phyloP scores from a whole-genome alignment of 2,329 filamentous ascomycete genomes.

The Aspergillus jensenii region DNA sequence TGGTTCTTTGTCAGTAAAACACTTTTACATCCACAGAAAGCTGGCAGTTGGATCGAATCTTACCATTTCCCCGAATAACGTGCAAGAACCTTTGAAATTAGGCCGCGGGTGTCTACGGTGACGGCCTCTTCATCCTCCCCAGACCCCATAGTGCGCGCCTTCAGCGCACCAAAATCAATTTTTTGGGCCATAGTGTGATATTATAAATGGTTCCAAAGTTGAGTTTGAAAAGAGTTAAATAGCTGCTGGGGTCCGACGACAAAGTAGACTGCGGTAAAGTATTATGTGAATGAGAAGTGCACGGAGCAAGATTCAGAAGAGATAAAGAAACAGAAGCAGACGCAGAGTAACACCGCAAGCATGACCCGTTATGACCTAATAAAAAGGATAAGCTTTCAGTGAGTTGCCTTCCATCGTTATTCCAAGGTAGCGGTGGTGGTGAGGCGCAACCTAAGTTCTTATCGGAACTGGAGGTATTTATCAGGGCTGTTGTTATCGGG shows the following conservation, averaged over 20 bases:
- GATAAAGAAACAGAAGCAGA: not conserved
- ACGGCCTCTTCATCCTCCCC: conserved; percentile 94
- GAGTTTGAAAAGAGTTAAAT: not conserved
- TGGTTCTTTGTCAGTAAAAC: conserved; percentile 16
- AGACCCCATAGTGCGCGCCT: conserved; percentile 81
- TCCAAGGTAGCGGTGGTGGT: not conserved
- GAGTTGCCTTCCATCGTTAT: not conserved
- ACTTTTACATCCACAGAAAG: conserved; percentile 19
- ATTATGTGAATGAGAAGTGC: not conserved
- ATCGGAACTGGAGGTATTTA: not conserved
- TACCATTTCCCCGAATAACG: conserved; percentile 96
- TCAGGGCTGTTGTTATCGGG: not conserved
- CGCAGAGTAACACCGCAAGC: not conserved
- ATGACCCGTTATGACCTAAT: not conserved
- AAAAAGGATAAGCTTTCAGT: not conserved
- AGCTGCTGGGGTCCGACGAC: not conserved
- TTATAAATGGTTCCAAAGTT: not conserved
- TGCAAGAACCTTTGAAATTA: conserved; percentile 97
- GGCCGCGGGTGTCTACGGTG: conserved; percentile 91
- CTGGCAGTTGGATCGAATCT: conserved; percentile 28
- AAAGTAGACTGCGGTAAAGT: not conserved
- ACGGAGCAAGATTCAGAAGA: not conserved
- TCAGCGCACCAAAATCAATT: conserved; percentile 66
- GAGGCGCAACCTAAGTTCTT: not conserved
- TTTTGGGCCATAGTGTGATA: conserved; percentile 64